Percentiles rank a stretch among this genome's conserved stretches.
Evolutionary conservation across 1,284 basidiomycete genomes (phyloP).

Genomic region (Ceratobasidium sp.): DNA sequence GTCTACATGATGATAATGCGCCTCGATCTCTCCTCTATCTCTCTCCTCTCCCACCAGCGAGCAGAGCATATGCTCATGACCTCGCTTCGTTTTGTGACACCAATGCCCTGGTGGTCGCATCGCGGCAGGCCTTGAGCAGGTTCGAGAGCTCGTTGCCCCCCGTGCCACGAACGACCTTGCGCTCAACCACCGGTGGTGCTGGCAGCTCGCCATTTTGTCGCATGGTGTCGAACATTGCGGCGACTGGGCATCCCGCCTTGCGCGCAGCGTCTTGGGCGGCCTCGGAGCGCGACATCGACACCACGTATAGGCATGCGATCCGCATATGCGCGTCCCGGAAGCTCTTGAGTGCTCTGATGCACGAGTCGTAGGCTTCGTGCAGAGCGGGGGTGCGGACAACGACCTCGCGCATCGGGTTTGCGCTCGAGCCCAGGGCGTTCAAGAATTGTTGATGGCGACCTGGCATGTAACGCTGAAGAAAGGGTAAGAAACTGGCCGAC

Average conservation of each 20-base stretch:
- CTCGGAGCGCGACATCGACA: constrained; percentile 52
- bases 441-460: constrained; percentile 64
- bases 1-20: constrained; percentile 34
- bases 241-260: constrained; percentile 40
- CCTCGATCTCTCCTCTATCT: constrained; percentile 6
- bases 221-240: constrained; percentile 41
- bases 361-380: constrained; percentile 71
- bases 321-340: constrained; percentile 91
- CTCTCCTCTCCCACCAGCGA: constrained; percentile 2
- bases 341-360: constrained; percentile 76
- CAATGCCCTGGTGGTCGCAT: constrained; percentile 36
- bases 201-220: constrained; percentile 33
- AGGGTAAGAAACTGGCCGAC: background rate
- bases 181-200: constrained; percentile 32
- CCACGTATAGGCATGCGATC: constrained; percentile 86
- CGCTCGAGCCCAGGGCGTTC: constrained; percentile 58
- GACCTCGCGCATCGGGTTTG: constrained; percentile 48
- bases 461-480: constrained; percentile 58
- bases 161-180: constrained; percentile 37
- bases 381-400: constrained; percentile 53
- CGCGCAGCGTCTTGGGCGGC: constrained; percentile 37
- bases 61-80: constrained; percentile 3
- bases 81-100: constrained; percentile 41
- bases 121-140: constrained; percentile 39
- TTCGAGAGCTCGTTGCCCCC: constrained; percentile 40